phyloP scores from a whole-genome alignment of 2,329 filamentous ascomycete species.

The Trichothecium roseum region DNA sequence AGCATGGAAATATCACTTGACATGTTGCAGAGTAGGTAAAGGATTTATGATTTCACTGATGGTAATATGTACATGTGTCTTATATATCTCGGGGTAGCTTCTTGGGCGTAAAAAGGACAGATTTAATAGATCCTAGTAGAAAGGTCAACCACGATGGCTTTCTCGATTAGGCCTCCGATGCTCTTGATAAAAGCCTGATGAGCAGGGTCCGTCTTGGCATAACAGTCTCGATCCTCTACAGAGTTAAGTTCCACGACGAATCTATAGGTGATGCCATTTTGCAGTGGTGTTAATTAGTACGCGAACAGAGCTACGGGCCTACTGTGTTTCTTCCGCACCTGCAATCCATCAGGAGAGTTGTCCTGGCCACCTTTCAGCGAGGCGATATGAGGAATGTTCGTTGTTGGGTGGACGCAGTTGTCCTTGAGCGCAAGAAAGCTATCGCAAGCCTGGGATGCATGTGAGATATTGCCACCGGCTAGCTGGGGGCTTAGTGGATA shows the following conservation, averaged over 20 bases:
- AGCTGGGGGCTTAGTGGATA: background rate
- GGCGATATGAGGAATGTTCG: constrained; percentile 49
- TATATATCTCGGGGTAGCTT: too few relatives aligned
- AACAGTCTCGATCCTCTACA: constrained; percentile 56
- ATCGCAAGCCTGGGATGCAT: constrained; percentile 22
- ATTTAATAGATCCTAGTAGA: constrained; percentile 30
- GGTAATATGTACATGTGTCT: too few relatives aligned
- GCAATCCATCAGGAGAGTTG: constrained; percentile 48
- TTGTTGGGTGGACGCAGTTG: constrained; percentile 50
- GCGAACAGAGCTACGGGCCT: background rate
- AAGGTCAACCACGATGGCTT: constrained; percentile 52
- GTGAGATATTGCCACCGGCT: background rate
- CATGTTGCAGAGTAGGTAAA: too few relatives aligned
- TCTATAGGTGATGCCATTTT: constrained; percentile 57
- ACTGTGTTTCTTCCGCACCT: constrained; percentile 28
- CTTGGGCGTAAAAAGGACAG: too few relatives aligned
- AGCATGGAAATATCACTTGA: too few relatives aligned
- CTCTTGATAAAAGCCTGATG: constrained; percentile 50
- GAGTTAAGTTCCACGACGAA: constrained; percentile 60
- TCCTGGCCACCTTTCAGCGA: constrained; percentile 48
- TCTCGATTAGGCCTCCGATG: constrained; percentile 35
- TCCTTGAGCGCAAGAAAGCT: constrained; percentile 39
- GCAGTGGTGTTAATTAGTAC: background rate
- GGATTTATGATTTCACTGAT: too few relatives aligned
- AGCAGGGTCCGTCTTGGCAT: constrained; percentile 52